phyloP scores from a whole-genome alignment of 1,284 basidiomycete genomes.

The Neonothopanus nambi region DNA sequence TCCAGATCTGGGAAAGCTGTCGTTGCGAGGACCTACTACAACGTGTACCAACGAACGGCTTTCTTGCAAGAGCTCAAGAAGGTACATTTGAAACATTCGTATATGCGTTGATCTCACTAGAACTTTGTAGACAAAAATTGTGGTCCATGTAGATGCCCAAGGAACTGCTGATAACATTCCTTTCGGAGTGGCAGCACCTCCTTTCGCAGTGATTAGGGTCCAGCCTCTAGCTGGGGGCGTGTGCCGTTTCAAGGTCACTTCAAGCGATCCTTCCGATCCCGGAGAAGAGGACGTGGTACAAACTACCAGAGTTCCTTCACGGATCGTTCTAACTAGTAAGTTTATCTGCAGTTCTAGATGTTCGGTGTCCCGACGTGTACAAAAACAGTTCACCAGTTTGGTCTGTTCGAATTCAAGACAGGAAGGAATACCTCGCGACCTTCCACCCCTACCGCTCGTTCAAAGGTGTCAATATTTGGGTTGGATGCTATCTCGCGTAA shows the following conservation, averaged over 20 bases:
- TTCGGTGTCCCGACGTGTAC: slow-evolving; percentile 9
- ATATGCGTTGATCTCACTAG: slow-evolving; percentile 7
- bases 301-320: slow-evolving; percentile 65
- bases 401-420: slow-evolving; percentile 82
- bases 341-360: slow-evolving; percentile 15
- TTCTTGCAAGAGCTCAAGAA: slow-evolving; percentile 77
- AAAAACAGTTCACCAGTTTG: slow-evolving; percentile 78
- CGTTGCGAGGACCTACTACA: slow-evolving; percentile 79
- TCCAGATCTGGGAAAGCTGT: slow-evolving; percentile 58
- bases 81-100: slow-evolving; percentile 41
- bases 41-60: slow-evolving; percentile 77
- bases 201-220: slow-evolving; percentile 72
- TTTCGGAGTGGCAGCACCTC: slow-evolving; percentile 66
- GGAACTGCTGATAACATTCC: slow-evolving; percentile 76
- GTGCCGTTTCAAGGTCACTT: slow-evolving; percentile 73
- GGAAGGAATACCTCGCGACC: slow-evolving; percentile 69
- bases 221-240: slow-evolving; percentile 83
- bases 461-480: slow-evolving; percentile 79
- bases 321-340: slow-evolving; percentile 81
- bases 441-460: slow-evolving; percentile 77
- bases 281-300: slow-evolving; percentile 84
- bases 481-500: slow-evolving; percentile 83
- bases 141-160: slow-evolving; percentile 78
- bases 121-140: slow-evolving; percentile 73
- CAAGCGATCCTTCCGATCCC: slow-evolving; percentile 70